Conservation (phyloP, 2,329 filamentous ascomycete species). For the Rutstroemia sp. region DNA sequence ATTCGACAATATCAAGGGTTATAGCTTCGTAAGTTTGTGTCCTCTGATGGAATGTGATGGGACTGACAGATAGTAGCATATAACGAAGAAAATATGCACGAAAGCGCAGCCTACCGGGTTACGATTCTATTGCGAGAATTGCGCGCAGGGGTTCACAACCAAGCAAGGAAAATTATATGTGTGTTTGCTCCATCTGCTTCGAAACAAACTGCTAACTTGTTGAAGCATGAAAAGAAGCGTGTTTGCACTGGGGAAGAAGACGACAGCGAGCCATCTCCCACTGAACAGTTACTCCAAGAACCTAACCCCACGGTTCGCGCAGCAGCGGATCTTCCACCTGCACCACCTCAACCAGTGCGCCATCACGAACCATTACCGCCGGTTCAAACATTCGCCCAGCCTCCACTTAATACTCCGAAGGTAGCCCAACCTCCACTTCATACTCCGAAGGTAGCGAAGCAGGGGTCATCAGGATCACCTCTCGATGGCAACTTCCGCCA, state of each 20-base stretch:
- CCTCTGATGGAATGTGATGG: not conserved
- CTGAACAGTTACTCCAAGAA: not conserved
- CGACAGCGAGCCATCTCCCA: not conserved
- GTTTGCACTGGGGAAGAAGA: slow-evolving; percentile 5
- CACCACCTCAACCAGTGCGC: not conserved
- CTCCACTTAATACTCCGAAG: slow-evolving; percentile 12
- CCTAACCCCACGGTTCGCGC: no score
- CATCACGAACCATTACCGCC: not conserved
- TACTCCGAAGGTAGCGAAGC: slow-evolving; percentile 6
- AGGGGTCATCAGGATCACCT: slow-evolving; percentile 2
- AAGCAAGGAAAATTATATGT: slow-evolving; percentile 20
- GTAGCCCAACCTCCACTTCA: slow-evolving; percentile 10
- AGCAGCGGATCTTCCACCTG: no score
- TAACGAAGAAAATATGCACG: slow-evolving; percentile 11
- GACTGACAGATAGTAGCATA: slow-evolving; percentile 8
- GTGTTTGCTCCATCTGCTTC: not conserved
- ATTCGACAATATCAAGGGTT: slow-evolving; percentile 2
- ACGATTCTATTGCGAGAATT: slow-evolving; percentile 5
- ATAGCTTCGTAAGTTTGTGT: slow-evolving; percentile 5
- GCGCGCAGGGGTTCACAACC: slow-evolving; percentile 14
- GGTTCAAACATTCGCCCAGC: not conserved
- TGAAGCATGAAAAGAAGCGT: slow-evolving; percentile 10
- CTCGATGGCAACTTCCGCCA: slow-evolving; percentile 9
- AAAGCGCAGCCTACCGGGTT: slow-evolving; percentile 1
- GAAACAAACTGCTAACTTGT: not conserved